Evolutionary conservation across 768 basidiomycete genomes (phyloP), one percentile per base, ranked within the genome.

Genomic region (Pleurotus eryngii): DNA sequence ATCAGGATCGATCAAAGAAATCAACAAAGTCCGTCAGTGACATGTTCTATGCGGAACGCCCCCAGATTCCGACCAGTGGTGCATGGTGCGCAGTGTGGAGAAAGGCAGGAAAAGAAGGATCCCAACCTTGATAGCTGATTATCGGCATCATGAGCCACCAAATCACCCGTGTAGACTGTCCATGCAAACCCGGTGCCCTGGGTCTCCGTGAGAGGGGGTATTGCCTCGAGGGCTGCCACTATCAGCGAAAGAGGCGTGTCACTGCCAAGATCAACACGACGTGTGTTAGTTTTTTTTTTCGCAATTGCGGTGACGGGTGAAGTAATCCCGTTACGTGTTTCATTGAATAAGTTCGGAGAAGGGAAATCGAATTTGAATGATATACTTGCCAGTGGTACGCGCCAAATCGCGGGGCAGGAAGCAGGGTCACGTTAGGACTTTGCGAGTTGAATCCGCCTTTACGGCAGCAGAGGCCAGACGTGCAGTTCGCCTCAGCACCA

Each of bases 401-500:
- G 0, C 89, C 89, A 63, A 74, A 92, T 27, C 87, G 81, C 42
- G 90, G 86, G 3, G 89, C 89, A 46, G 84, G 82, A 22, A 77
- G 58, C 3, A 87, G 53, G 0, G 81, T 74, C 4, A 63, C 66
- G 53, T 86, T 74, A 1, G 81, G 85, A 58, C 80, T 87, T 4
- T 64, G 54, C 0, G 58, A 56, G 62, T 87, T 86, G 64, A 75
- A 71, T 24, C 72, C 76, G 64, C 82, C 81, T 26, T 69, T 65
- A 35, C 90, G 78, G 65, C 89, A 92, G 69, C 89, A 92, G 3
- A 81, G 70, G 30, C 81, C 82, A 24, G 77, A 74, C 42, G 83
- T 84, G 66, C 89, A 91, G 64, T 89, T 87, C 8, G 83, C 87
- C 70, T 90, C 89, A 1, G 87, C 72, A 18, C 85, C 83, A 20